Percentiles rank a stretch among this genome's conserved stretches.
Conservation (phyloP, 2,329 filamentous ascomycete species). For the Diaporthe sp. region DNA sequence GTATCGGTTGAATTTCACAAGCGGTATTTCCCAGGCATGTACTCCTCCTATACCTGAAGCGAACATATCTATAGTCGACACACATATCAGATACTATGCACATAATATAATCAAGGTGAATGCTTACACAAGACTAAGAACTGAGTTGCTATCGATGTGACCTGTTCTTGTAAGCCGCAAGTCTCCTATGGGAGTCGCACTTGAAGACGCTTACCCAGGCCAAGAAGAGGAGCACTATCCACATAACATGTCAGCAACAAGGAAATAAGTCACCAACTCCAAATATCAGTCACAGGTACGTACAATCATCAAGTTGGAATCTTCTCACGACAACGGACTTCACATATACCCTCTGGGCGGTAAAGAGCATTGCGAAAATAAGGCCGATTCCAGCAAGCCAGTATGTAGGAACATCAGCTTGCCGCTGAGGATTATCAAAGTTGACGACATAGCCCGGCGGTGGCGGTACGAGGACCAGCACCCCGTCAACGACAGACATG, state of each 20-base stretch:
- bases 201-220: slow-evolving; percentile 42
- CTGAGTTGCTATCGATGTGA: slow-evolving; percentile 24
- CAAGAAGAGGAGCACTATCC: slow-evolving; percentile 24
- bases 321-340: not conserved
- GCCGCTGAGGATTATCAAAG: slow-evolving; percentile 47
- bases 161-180: slow-evolving; percentile 26
- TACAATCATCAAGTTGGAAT: slow-evolving; percentile 32
- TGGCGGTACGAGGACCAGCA: slow-evolving; percentile 39
- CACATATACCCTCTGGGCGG: slow-evolving; percentile 32
- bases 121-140: slow-evolving; percentile 19
- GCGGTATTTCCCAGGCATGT: slow-evolving; percentile 49
- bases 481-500: slow-evolving; percentile 26
- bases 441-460: slow-evolving; percentile 50
- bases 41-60: slow-evolving; percentile 45
- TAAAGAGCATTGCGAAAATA: slow-evolving; percentile 24
- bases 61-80: slow-evolving; percentile 45
- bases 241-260: not conserved
- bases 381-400: slow-evolving; percentile 35
- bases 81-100: not conserved
- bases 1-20: slow-evolving; percentile 45
- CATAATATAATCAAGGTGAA: not conserved
- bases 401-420: slow-evolving; percentile 8
- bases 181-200: slow-evolving; percentile 25
- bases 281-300: not conserved
- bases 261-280: no score